These are phyloP conservation scores for Xylaria sp. DNA, from an alignment of 2,329 filamentous ascomycete species.

Conservation along the genomic window DNA sequence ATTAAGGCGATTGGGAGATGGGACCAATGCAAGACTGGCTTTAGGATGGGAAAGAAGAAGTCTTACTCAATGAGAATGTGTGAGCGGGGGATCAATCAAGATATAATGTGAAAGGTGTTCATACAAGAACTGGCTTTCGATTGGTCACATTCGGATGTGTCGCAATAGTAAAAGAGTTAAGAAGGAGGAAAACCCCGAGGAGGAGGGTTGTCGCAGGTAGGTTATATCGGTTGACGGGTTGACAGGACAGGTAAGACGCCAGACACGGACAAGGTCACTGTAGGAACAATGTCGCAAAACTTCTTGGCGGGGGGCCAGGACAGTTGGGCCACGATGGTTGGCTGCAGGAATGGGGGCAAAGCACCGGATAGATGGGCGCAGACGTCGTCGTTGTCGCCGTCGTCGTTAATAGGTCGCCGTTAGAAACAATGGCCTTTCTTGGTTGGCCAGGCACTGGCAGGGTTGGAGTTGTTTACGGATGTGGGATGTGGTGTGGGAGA, in stretches of 20 bases:
- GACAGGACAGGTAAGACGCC: slow-evolving; percentile 24
- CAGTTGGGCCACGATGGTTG: slow-evolving; percentile 36
- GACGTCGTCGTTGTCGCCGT: slow-evolving; percentile 22
- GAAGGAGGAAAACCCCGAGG: slow-evolving; percentile 28
- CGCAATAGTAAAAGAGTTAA: slow-evolving; percentile 27
- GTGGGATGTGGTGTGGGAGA: slow-evolving; percentile 10
- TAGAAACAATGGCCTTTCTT: slow-evolving; percentile 21
- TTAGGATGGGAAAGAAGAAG: neutral
- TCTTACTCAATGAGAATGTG: neutral
- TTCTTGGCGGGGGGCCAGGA: slow-evolving; percentile 34
- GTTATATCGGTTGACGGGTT: neutral
- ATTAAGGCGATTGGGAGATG: neutral
- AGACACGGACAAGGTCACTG: slow-evolving; percentile 34
- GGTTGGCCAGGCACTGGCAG: slow-evolving; percentile 12
- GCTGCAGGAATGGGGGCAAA: slow-evolving; percentile 24
- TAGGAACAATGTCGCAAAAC: slow-evolving; percentile 39
- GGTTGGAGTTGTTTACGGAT: slow-evolving; percentile 12
- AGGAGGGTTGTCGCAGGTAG: slow-evolving; percentile 23
- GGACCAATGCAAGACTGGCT: slow-evolving; percentile 2
- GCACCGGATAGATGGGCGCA: slow-evolving; percentile 29
- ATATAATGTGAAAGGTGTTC: slow-evolving; percentile 14
- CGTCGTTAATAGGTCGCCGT: slow-evolving; percentile 19
- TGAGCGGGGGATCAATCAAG: slow-evolving; percentile 3
- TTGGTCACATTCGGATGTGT: slow-evolving; percentile 25
- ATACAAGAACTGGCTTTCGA: slow-evolving; percentile 9